Percentiles rank a stretch among this genome's conserved stretches.
Conservation (phyloP, 2,329 filamentous ascomycete species). For the Plectosphaerella cucumerina region DNA sequence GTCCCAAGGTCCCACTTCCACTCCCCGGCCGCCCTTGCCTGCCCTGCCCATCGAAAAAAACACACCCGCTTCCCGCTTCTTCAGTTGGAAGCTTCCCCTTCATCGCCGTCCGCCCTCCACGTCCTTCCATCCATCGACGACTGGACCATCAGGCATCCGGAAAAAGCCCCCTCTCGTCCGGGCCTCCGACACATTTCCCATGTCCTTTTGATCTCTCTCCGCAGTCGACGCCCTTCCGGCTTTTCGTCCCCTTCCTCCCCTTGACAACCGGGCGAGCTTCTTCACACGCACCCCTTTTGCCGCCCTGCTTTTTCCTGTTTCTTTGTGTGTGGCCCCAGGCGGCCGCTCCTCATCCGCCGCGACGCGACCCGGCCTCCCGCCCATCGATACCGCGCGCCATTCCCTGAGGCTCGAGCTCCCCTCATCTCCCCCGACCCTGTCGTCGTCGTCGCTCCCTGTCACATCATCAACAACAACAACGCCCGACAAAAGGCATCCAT, state of each 20-base stretch:
- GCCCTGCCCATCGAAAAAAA: too few species aligned
- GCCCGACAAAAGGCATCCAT: conserved; percentile 4
- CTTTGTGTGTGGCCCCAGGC: conserved; percentile 3
- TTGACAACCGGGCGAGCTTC: too few species aligned
- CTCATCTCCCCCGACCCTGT: conserved; percentile 2
- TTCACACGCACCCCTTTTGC: conserved; percentile 3
- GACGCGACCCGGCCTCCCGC: conserved; percentile 1
- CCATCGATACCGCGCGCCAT: background rate
- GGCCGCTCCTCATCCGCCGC: too few species aligned
- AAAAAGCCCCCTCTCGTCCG: background rate
- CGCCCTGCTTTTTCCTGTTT: conserved; percentile 4
- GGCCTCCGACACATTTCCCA: background rate
- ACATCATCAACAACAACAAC: conserved; percentile 5
- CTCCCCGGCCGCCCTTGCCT: too few species aligned
- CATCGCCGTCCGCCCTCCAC: too few species aligned
- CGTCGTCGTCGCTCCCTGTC: conserved; percentile 1
- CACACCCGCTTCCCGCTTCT: too few species aligned
- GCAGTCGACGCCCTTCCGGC: background rate
- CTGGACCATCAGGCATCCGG: too few species aligned
- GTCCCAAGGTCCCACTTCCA: too few species aligned
- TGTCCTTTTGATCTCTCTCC: background rate
- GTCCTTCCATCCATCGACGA: background rate
- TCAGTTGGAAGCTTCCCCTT: too few species aligned
- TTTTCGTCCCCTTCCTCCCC: background rate
- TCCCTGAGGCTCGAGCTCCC: background rate